These are phyloP conservation scores for Maudiozyma saulgeensis DNA, from an alignment of 805 yeast species.

Conservation along the genomic window DNA sequence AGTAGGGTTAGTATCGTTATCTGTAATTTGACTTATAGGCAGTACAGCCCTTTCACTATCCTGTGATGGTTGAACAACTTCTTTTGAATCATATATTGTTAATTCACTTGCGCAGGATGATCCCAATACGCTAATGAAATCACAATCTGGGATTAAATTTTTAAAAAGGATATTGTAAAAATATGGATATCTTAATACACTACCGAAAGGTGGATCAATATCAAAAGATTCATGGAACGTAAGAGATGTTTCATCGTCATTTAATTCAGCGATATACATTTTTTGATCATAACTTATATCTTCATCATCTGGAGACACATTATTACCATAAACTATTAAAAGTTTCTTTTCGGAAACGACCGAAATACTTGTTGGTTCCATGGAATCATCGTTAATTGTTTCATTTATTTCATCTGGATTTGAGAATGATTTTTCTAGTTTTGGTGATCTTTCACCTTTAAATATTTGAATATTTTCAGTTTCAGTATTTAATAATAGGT, in stretches of 20 bases:
- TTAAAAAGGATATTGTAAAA: constrained; percentile 36
- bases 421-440: constrained; percentile 9
- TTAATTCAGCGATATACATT: constrained; percentile 14
- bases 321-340: constrained; percentile 25
- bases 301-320: constrained; percentile 13
- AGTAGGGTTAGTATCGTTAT: constrained; percentile 59
- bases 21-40: constrained; percentile 58
- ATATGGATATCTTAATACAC: constrained; percentile 37
- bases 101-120: constrained; percentile 61
- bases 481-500: not conserved
- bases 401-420: constrained; percentile 23
- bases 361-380: constrained; percentile 17
- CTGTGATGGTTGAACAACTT: constrained; percentile 41
- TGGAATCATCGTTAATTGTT: constrained; percentile 26
- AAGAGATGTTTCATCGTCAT: constrained; percentile 1
- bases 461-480: constrained; percentile 1
- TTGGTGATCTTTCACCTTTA: not conserved
- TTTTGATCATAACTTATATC: constrained; percentile 24
- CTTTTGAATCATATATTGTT: constrained; percentile 33
- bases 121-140: constrained; percentile 38
- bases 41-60: constrained; percentile 66
- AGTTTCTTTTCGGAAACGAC: constrained; percentile 14
- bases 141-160: constrained; percentile 33
- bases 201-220: constrained; percentile 45
- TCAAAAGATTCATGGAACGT: constrained; percentile 32